These are phyloP conservation scores for Hypoxylon rubiginosum DNA, from an alignment of 2,329 filamentous ascomycete species.

Conservation along the genomic window DNA sequence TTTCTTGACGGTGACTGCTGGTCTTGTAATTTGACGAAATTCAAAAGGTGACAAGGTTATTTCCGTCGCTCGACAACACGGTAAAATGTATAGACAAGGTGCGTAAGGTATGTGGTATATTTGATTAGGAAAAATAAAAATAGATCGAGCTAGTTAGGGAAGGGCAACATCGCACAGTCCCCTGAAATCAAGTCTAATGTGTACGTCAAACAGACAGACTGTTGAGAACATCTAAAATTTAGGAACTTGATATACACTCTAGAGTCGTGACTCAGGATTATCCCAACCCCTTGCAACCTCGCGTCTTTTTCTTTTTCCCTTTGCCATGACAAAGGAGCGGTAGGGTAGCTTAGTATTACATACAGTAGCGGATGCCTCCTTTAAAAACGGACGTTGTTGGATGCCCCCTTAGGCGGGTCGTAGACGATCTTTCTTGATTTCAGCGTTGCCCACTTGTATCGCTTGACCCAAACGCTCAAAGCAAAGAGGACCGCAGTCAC, in stretches of 20 bases:
- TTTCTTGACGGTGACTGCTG: too few species aligned
- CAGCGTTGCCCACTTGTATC: slow-evolving; percentile 98
- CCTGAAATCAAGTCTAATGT: slow-evolving; percentile 16
- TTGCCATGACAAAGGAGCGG: slow-evolving; percentile 51
- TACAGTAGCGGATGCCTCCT: slow-evolving; percentile 40
- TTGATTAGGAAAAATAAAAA: neutral
- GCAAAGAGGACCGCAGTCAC: slow-evolving; percentile 84
- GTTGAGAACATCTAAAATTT: slow-evolving; percentile 51
- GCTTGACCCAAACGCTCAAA: slow-evolving; percentile 96
- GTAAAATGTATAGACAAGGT: neutral
- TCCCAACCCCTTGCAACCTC: slow-evolving; percentile 46
- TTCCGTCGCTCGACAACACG: neutral
- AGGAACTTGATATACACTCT: slow-evolving; percentile 59
- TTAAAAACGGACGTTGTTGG: slow-evolving; percentile 63
- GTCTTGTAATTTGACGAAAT: too few species aligned
- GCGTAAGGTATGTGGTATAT: neutral
- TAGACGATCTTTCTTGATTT: slow-evolving; percentile 96
- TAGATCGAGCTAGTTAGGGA: neutral
- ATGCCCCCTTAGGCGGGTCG: slow-evolving; percentile 74
- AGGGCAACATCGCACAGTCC: slow-evolving; percentile 9
- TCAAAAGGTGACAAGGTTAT: neutral
- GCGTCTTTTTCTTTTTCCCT: slow-evolving; percentile 45
- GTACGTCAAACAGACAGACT: slow-evolving; percentile 35
- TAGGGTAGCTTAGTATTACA: slow-evolving; percentile 52
- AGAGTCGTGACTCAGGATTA: slow-evolving; percentile 53